phyloP scores from a whole-genome alignment of 805 yeast genomes.

The Kodamaea restingae region DNA sequence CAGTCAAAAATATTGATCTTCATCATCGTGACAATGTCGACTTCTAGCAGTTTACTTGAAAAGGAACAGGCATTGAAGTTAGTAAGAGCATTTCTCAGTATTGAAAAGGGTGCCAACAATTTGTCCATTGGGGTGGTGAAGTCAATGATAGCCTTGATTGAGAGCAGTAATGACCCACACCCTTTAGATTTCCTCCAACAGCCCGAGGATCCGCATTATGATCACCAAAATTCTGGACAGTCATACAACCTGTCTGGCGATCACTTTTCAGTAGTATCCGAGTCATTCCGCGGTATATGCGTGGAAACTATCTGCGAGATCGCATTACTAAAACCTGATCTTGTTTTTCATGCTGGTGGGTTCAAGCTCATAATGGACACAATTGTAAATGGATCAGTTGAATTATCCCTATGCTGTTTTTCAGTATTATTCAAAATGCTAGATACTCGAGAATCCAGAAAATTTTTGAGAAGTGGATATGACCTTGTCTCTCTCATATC shows the following conservation, averaged over 20 bases:
- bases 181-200: slow-evolving; percentile 3
- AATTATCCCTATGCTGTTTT: slow-evolving; percentile 23
- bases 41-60: slow-evolving; percentile 54
- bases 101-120: slow-evolving; percentile 46
- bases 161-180: slow-evolving; percentile 9
- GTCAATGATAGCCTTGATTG: slow-evolving; percentile 44
- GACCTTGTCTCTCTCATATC: slow-evolving; percentile 63
- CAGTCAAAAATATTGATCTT: slow-evolving; percentile 57
- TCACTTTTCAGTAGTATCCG: slow-evolving; percentile 12
- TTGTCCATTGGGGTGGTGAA: slow-evolving; percentile 62
- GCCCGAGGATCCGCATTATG: background rate
- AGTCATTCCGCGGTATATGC: slow-evolving; percentile 41
- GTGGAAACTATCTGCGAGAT: slow-evolving; percentile 39
- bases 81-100: slow-evolving; percentile 56
- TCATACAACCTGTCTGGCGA: background rate
- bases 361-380: slow-evolving; percentile 42
- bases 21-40: slow-evolving; percentile 60
- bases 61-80: slow-evolving; percentile 75
- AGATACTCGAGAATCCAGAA: slow-evolving; percentile 53
- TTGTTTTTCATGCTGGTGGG: slow-evolving; percentile 51
- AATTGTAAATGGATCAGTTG: slow-evolving; percentile 25
- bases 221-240: background rate
- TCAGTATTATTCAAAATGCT: slow-evolving; percentile 52
- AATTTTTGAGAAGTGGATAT: slow-evolving; percentile 52
- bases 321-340: slow-evolving; percentile 35